Conservation (phyloP, 139 green algal genomes). For the Ettlia oleoabundans region DNA sequence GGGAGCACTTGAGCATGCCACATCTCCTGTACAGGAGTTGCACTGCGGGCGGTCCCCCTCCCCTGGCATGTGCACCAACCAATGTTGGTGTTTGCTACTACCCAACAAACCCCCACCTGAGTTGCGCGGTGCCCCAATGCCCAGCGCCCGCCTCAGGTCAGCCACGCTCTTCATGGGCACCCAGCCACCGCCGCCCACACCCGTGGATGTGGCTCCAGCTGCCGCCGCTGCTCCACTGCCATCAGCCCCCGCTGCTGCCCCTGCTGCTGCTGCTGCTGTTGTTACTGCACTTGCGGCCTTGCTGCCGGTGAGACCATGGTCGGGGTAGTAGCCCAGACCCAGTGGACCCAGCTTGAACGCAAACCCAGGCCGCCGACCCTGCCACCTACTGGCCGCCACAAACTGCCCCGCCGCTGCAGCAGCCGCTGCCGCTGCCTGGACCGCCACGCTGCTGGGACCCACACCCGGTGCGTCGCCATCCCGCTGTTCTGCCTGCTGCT, state of each 20-base stretch:
- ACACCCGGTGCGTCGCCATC: neutral
- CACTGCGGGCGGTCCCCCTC: too few species aligned
- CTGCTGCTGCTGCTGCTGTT: neutral
- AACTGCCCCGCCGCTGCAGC: conserved; percentile 42
- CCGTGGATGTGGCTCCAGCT: neutral
- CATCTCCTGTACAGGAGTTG: too few species aligned
- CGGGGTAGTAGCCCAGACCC: conserved; percentile 87
- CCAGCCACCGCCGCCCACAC: conserved; percentile 63
- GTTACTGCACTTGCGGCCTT: conserved; percentile 8
- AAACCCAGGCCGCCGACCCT: conserved; percentile 63
- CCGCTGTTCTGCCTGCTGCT: neutral
- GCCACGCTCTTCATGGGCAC: conserved; percentile 88
- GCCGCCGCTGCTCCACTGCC: neutral
- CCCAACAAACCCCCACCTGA: neutral
- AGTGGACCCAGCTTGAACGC: conserved; percentile 72
- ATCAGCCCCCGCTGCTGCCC: neutral
- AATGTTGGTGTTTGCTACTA: too few species aligned
- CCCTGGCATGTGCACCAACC: too few species aligned
- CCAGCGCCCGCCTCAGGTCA: conserved; percentile 80
- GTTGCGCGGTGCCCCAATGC: conserved; percentile 83
- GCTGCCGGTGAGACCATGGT: conserved; percentile 42
- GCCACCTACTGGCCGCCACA: conserved; percentile 56
- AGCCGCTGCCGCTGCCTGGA: conserved; percentile 13
- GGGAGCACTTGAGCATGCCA: too few species aligned
- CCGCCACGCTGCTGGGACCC: neutral